phyloP scores from a whole-genome alignment of 495 filamentous ascomycete genomes.

The Podospora appendiculata region DNA sequence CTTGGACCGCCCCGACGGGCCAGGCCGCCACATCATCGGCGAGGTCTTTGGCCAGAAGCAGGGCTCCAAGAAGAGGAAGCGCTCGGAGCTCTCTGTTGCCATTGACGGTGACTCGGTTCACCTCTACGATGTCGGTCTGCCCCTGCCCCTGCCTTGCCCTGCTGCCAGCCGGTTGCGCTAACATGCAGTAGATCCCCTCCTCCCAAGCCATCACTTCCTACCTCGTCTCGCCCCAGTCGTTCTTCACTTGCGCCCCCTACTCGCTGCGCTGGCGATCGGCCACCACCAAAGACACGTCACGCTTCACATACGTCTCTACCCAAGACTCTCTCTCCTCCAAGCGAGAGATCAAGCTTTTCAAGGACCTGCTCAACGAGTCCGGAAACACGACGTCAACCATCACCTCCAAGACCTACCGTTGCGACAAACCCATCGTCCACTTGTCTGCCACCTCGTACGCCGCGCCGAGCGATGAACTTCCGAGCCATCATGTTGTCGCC shows the following conservation, averaged over 20 bases:
- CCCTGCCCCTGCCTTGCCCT: background rate
- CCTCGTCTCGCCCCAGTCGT: slow-evolving; percentile 71
- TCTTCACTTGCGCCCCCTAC: slow-evolving; percentile 68
- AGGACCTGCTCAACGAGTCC: slow-evolving; percentile 55
- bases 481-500: slow-evolving; percentile 27
- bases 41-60: slow-evolving; percentile 64
- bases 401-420: slow-evolving; percentile 7
- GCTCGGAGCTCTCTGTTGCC: slow-evolving; percentile 72
- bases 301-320: slow-evolving; percentile 64
- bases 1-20: slow-evolving; percentile 44
- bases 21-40: slow-evolving; percentile 51
- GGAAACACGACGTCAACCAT: slow-evolving; percentile 41
- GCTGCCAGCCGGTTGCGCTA: slow-evolving; percentile 5
- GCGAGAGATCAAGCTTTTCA: slow-evolving; percentile 42
- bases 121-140: slow-evolving; percentile 72
- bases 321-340: slow-evolving; percentile 20
- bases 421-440: slow-evolving; percentile 19
- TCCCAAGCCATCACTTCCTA: slow-evolving; percentile 79
- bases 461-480: background rate
- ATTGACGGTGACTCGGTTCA: slow-evolving; percentile 89
- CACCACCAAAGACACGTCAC: slow-evolving; percentile 43
- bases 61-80: slow-evolving; percentile 74
- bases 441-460: slow-evolving; percentile 19
- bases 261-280: slow-evolving; percentile 59
- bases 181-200: slow-evolving; percentile 57